These are phyloP conservation scores for Uromyces viciae-fabae DNA, from an alignment of 1,284 basidiomycete genomes.

Conservation along the genomic window DNA sequence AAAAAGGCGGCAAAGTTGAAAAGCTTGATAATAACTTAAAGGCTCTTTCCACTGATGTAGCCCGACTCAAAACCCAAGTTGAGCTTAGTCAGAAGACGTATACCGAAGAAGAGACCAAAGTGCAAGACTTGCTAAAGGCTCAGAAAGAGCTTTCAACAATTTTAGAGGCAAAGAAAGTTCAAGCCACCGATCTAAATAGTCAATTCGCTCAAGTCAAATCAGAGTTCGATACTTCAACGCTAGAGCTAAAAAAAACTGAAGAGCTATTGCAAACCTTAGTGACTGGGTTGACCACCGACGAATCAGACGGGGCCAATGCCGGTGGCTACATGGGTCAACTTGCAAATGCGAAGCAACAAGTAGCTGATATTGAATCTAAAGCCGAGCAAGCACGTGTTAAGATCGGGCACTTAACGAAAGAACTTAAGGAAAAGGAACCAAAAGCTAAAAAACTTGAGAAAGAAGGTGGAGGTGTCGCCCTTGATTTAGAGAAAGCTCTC, in stretches of 20 bases:
- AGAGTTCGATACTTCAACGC: conserved; percentile 65
- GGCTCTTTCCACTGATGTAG: conserved; percentile 75
- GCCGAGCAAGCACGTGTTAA: conserved; percentile 78
- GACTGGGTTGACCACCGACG: conserved; percentile 76
- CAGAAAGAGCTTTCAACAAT: conserved; percentile 58
- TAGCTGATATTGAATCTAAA: conserved; percentile 74
- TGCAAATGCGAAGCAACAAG: conserved; percentile 73
- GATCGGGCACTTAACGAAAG: conserved; percentile 73
- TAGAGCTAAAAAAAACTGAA: conserved; percentile 71
- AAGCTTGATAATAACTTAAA: conserved; percentile 73
- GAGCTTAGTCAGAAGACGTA: conserved; percentile 76
- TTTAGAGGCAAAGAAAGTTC: conserved; percentile 60
- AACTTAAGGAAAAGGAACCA: conserved; percentile 72
- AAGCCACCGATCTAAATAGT: conserved; percentile 63
- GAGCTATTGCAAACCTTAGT: conserved; percentile 92
- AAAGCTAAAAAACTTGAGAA: conserved; percentile 79
- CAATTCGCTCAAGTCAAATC: conserved; percentile 64
- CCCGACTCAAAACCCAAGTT: conserved; percentile 79
- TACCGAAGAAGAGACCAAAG: conserved; percentile 71
- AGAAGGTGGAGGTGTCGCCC: conserved; percentile 70
- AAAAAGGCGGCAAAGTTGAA: conserved; percentile 74
- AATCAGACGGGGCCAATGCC: conserved; percentile 60
- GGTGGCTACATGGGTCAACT: conserved; percentile 97
- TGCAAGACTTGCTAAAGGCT: conserved; percentile 62
- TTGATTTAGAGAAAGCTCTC: conserved; percentile 65